phyloP scores from a whole-genome alignment of 441 rosid species.

The Pelargonium australe region DNA sequence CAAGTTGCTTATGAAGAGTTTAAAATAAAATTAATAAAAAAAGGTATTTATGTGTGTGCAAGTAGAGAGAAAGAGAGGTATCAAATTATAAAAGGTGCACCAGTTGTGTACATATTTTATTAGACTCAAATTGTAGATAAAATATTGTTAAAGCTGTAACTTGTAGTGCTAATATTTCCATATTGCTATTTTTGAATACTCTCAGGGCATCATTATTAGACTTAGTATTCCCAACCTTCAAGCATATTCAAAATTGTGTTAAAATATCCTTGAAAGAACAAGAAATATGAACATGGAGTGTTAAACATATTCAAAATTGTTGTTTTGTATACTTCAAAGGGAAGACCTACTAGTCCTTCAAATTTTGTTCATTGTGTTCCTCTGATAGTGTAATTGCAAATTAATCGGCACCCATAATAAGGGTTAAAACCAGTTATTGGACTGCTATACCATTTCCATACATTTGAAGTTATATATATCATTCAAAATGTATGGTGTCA shows the following conservation, averaged over 20 bases:
- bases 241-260: too few relatives aligned
- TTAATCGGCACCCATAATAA: neutral
- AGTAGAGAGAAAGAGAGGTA: neutral
- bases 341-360: neutral
- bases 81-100: neutral
- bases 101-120: neutral
- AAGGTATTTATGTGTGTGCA: neutral
- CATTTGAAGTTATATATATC: neutral
- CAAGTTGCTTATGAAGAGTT: too few relatives aligned
- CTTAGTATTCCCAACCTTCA: too few relatives aligned
- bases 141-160: too few relatives aligned
- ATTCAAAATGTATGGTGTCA: neutral
- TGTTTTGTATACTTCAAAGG: neutral
- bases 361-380: neutral
- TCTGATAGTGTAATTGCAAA: neutral
- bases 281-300: too few relatives aligned
- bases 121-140: neutral
- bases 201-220: too few relatives aligned
- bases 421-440: neutral
- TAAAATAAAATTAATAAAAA: too few relatives aligned
- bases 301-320: neutral
- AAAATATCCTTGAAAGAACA: too few relatives aligned
- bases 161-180: too few relatives aligned
- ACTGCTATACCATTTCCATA: neutral
- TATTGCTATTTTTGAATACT: too few relatives aligned